Evolutionary conservation across 2,329 filamentous ascomycete species (phyloP), one percentile per base, ranked within the genome.

Genomic region (Didymella glomerata): DNA sequence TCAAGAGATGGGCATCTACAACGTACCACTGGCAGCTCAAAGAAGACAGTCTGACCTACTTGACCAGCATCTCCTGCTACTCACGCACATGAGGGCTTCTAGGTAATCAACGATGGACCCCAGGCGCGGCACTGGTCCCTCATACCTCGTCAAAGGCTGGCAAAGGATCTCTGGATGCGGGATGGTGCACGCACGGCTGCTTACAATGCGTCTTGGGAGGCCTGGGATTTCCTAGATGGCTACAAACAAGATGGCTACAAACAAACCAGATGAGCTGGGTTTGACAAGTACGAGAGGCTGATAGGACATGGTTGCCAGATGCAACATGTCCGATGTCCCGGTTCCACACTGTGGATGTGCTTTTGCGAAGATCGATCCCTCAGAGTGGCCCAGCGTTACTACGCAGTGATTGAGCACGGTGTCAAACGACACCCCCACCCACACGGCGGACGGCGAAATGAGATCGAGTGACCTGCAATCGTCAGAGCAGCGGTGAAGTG

Each of bases 401-500:
- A 3, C 38, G 20, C 20, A 9, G 20, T 10, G 13, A 14, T 41
- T 41, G 18, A 11, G 4, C 18, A 22, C 20, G 11, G 11, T 10
- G 20, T 11, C 10, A 20, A 1, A 41, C 38, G 10, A 41, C 4
- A 16, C 38, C 18, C 18, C 38, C 38, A 24, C 18, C 30, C 42
- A 34, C 32, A 36, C 25, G 47, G 42, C 13, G 1, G 38, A 44
- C 20, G 27, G 22, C 22, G 27, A 41, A 34, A 28, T 24, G 25
- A 30, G 9, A 22, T 34, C 22, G 27, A 38, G 18, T 16, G 27
- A 48, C 9, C 14, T 48, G 27, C 22, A 47, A 5, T 32, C 50
- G 18, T 48, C 45, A 48, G 38, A 53, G 30, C 55, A 53, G 50
- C 45, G 49, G 56, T 58, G 49, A 58, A 38, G 27, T 30, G 20